Evolutionary conservation across 257 asterid genomes (phyloP), one percentile per base, ranked within the genome.

Genomic region (Solanum piurae): DNA sequence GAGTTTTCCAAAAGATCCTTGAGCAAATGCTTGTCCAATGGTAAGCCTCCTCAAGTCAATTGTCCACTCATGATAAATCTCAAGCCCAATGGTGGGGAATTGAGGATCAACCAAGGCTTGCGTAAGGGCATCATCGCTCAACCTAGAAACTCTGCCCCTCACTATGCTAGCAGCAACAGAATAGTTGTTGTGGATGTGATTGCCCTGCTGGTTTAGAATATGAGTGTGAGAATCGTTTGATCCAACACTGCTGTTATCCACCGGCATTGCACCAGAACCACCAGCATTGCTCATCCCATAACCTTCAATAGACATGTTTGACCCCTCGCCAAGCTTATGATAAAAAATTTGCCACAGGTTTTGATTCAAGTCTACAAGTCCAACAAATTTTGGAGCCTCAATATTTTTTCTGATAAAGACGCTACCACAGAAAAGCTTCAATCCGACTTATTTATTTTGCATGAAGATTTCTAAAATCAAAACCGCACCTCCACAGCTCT

Each of bases 191-290:
- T 86, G 84, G 49, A 93, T 98, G 55, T 90, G 95, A 90, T 94
- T 96, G 34, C 97, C 98, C 87, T 95, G 98, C 80, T 92, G 98
- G 86, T 93, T 94, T 90, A 96, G 89, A 49, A 96, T 95, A 64
- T 93, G 94, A 40, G 98, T 96, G 52, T 44, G 52, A 12, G 52
- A 44, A 44, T 44, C 18, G 0, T 12, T 12, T 44, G 52, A 44
- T 44, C 98, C 99, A 71, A 94, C 97, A 88, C 99, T 96, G 91
- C 99, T 96, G 92, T 95, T 95, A 89, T 93, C 98, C 92, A 94
- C 80, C 0, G 98, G 94, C 98, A 96, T 96, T 74, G 98, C 97
- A 88, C 94, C 95, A 25, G 99, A 96, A 46, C 98, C 98, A 86
- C 96, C 99, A n/a, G 96, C 98, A 74, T 90, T 95, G 94, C 97